A percentile compares a stretch with the other conserved stretches of the same genome.
phyloP scores from a whole-genome alignment of 306 rosid species.

The Medicago truncatula region DNA sequence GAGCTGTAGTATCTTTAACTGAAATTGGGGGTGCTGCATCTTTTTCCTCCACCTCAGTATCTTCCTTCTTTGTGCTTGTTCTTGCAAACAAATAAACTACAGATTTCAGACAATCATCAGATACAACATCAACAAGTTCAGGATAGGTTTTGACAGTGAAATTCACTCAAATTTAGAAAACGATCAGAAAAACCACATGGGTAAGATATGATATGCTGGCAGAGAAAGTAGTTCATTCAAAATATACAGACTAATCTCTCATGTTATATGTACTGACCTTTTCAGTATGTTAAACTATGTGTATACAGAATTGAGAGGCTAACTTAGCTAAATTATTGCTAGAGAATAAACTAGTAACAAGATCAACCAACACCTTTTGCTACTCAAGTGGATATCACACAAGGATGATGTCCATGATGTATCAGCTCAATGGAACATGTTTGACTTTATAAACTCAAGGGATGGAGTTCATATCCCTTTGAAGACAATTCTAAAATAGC shows the following conservation, averaged over 20 bases:
- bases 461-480: too few relatives aligned
- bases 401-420: too few relatives aligned
- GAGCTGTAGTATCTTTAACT: conserved; percentile 53
- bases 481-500: too few relatives aligned
- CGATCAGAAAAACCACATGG: conserved; percentile 12
- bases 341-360: too few relatives aligned
- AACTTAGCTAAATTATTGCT: too few relatives aligned
- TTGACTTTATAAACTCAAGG: too few relatives aligned
- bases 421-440: too few relatives aligned
- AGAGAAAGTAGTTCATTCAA: conserved; percentile 14
- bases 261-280: conserved; percentile 21
- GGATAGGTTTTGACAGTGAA: conserved; percentile 20
- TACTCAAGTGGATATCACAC: too few relatives aligned
- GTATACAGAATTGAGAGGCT: neutral
- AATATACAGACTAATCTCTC: conserved; percentile 13
- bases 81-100: conserved; percentile 74
- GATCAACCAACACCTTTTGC: too few relatives aligned
- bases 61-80: conserved; percentile 80
- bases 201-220: neutral
- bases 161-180: conserved; percentile 14
- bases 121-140: conserved; percentile 38
- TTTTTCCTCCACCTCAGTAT: conserved; percentile 52
- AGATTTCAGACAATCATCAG: conserved; percentile 52
- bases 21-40: conserved; percentile 42
- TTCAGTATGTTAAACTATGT: neutral